Evolutionary conservation across 441 rosid species (phyloP).

Genomic region (Arabidopsis hybrid): DNA sequence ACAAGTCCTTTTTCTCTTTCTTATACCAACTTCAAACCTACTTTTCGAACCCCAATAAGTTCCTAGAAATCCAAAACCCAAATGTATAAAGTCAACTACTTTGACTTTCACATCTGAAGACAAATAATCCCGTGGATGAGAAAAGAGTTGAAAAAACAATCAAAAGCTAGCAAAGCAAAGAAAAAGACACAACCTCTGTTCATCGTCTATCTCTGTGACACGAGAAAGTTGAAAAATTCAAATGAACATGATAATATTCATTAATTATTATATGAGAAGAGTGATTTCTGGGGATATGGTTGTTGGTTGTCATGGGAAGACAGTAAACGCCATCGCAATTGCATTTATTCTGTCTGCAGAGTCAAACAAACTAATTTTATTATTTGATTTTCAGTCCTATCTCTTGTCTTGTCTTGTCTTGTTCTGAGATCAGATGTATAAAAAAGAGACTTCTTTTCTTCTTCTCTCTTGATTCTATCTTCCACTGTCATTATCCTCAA

Average conservation of each 20-base stretch:
- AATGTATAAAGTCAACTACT: constrained; percentile 29
- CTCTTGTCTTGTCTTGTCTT: constrained; percentile 22
- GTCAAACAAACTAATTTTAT: constrained; percentile 41
- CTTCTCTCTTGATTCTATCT: constrained; percentile 20
- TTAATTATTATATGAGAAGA: constrained; percentile 13
- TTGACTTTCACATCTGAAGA: constrained; percentile 34
- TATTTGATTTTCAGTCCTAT: not conserved
- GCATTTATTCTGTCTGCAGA: constrained; percentile 43
- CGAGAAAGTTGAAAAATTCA: constrained; percentile 38
- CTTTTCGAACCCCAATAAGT: constrained; percentile 27
- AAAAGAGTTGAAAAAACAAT: constrained; percentile 21
- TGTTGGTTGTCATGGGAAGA: constrained; percentile 47
- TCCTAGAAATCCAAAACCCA: constrained; percentile 5
- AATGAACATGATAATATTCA: constrained; percentile 28
- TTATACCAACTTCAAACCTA: constrained; percentile 28
- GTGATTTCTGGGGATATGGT: constrained; percentile 43
- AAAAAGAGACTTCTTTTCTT: constrained; percentile 8
- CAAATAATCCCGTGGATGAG: constrained; percentile 30
- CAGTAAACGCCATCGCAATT: constrained; percentile 39
- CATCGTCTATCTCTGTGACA: constrained; percentile 19
- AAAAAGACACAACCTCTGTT: constrained; percentile 27
- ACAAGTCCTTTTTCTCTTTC: not conserved
- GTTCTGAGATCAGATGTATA: constrained; percentile 37
- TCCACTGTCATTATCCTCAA: constrained; percentile 40
- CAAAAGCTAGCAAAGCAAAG: constrained; percentile 22